phyloP scores from a whole-genome alignment of 805 yeast species.

The Candida multigemmis region DNA sequence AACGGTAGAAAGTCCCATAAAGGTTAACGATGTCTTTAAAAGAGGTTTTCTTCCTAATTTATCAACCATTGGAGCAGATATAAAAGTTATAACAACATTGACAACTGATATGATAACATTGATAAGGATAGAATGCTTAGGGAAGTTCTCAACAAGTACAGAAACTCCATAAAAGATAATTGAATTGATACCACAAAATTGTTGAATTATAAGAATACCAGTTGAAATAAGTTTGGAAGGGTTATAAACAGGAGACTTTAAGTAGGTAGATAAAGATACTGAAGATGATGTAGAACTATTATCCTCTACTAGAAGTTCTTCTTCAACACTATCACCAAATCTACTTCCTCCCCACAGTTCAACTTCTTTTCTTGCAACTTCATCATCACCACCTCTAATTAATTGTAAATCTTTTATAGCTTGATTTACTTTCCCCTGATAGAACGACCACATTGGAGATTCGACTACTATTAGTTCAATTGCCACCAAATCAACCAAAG shows the following conservation, averaged over 20 bases:
- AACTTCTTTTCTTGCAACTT: conserved; percentile 25
- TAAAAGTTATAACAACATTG: conserved; percentile 66
- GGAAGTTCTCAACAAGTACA: conserved; percentile 63
- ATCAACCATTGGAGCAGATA: conserved; percentile 72
- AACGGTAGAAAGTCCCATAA: conserved; percentile 61
- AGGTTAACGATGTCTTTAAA: conserved; percentile 49
- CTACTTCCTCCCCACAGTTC: conserved; percentile 24
- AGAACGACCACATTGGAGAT: conserved; percentile 76
- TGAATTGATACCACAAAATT: conserved; percentile 87
- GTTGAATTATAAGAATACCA: conserved; percentile 74
- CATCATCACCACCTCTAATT: conserved; percentile 31
- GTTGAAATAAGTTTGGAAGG: conserved; percentile 61
- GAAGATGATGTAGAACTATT: conserved; percentile 3
- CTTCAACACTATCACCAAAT: conserved; percentile 4
- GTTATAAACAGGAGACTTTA: conserved; percentile 40
- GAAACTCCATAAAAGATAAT: conserved; percentile 91
- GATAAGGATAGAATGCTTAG: conserved; percentile 59
- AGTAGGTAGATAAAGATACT: conserved; percentile 31
- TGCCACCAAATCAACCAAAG: conserved; percentile 37
- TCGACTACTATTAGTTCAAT: conserved; percentile 44
- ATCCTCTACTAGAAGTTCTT: conserved; percentile 6
- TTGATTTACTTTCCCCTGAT: conserved; percentile 34
- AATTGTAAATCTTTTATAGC: conserved; percentile 29
- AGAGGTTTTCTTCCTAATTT: conserved; percentile 58
- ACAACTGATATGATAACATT: conserved; percentile 70